A percentile compares a stretch with the other conserved stretches of the same genome.
Conservation (phyloP, 1,284 basidiomycete species). For the Tylopilus sp. region DNA sequence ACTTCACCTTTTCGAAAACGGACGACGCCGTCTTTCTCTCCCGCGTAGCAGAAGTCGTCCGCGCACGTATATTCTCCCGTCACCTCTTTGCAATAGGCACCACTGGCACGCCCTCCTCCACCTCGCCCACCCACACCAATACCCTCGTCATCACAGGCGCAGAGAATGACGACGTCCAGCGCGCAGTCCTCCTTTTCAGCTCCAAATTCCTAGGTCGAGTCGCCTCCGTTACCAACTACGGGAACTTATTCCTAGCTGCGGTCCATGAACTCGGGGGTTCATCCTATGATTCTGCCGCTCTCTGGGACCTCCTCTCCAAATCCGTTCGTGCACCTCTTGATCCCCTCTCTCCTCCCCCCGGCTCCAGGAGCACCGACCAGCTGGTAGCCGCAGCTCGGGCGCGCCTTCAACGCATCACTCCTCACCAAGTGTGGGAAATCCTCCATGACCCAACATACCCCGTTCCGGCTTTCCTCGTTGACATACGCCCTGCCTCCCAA, state of each 20-base stretch:
- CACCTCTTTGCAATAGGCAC: conserved; percentile 60
- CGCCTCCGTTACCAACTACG: conserved; percentile 34
- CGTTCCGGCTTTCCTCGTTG: conserved; percentile 67
- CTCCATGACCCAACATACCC: conserved; percentile 48
- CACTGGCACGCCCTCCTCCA: conserved; percentile 34
- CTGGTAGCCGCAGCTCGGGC: conserved; percentile 56
- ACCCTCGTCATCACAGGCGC: conserved; percentile 57
- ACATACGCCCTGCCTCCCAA: conserved; percentile 62
- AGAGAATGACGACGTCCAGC: conserved; percentile 50
- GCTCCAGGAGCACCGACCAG: conserved; percentile 53
- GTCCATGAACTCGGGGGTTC: conserved; percentile 50
- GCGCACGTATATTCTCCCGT: conserved; percentile 36
- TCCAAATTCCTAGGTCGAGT: conserved; percentile 65
- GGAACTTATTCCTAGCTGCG: conserved; percentile 43
- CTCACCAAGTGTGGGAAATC: conserved; percentile 57
- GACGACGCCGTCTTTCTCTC: conserved; percentile 53
- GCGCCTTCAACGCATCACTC: conserved; percentile 58
- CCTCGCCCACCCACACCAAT: conserved; percentile 30
- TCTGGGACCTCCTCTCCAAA: conserved; percentile 64
- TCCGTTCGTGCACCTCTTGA: conserved; percentile 55
- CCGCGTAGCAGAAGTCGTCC: conserved; percentile 47
- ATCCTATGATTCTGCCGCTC: conserved; percentile 55
- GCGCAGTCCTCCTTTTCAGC: conserved; percentile 56
- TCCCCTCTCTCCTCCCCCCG: conserved; percentile 56
- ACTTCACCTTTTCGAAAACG: conserved; percentile 51